Conservation (phyloP, 495 filamentous ascomycete species). For the Penicillium nucicola region DNA sequence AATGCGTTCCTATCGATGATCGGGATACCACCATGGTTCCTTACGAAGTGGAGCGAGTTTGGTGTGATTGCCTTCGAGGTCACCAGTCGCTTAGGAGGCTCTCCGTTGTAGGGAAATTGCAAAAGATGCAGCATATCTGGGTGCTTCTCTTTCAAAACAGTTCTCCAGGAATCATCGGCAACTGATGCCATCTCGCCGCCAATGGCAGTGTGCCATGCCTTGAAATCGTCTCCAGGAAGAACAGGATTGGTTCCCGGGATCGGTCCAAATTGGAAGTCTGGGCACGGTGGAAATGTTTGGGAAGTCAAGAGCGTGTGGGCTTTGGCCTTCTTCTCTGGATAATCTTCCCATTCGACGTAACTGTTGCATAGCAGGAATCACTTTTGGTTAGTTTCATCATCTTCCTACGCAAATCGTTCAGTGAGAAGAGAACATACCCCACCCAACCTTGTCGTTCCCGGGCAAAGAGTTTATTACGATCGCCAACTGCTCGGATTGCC, state of each 20-base stretch:
- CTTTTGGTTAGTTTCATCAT: too few relatives aligned
- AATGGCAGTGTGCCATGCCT: conserved; percentile 60
- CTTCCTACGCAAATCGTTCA: too few relatives aligned
- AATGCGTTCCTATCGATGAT: conserved; percentile 53
- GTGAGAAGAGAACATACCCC: too few relatives aligned
- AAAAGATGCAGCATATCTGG: conserved; percentile 65
- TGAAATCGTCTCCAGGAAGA: conserved; percentile 61
- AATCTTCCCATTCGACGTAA: conserved; percentile 69
- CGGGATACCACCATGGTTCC: conserved; percentile 67
- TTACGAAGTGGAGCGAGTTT: conserved; percentile 60
- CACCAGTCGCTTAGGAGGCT: conserved; percentile 51
- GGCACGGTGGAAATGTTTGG: conserved; percentile 54
- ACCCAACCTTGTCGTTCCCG: conserved; percentile 35
- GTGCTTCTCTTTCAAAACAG: conserved; percentile 58
- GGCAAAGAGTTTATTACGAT: conserved; percentile 32
- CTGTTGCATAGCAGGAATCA: too few relatives aligned
- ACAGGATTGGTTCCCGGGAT: conserved; percentile 63
- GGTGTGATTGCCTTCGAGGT: conserved; percentile 53
- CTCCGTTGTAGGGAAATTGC: conserved; percentile 70
- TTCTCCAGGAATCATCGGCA: conserved; percentile 55
- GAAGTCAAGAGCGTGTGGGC: conserved; percentile 54
- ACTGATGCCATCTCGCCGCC: conserved; percentile 47
- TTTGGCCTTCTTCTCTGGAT: conserved; percentile 60
- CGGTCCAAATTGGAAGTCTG: conserved; percentile 58
- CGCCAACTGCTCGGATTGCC: conserved; percentile 29